Conservation (phyloP, 306 rosid genomes). For the Casuarina equisetifolia region DNA sequence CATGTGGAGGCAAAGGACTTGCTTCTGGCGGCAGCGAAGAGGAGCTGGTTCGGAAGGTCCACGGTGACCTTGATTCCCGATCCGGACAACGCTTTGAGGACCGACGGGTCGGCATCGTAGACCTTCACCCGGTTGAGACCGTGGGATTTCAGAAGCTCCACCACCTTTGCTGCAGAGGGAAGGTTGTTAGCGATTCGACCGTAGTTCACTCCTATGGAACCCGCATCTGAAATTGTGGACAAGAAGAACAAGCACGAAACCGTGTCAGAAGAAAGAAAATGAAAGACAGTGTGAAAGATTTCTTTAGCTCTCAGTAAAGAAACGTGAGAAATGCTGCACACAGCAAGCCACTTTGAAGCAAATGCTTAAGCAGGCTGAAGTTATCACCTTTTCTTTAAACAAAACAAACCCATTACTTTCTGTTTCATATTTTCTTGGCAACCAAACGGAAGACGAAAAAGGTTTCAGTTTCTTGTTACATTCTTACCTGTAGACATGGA, state of each 20-base stretch:
- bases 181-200: conserved; percentile 86
- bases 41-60: conserved; percentile 87
- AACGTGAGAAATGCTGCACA: not conserved
- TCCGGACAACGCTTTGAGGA: conserved; percentile 67
- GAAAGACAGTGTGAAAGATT: not conserved
- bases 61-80: conserved; percentile 77
- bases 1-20: conserved; percentile 69
- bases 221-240: conserved; percentile 54
- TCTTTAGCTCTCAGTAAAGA: not conserved
- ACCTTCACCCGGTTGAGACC: conserved; percentile 71
- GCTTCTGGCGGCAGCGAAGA: conserved; percentile 57
- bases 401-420: not conserved
- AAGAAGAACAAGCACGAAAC: not conserved
- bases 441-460: not conserved
- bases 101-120: conserved; percentile 88
- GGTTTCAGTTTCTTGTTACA: too few species aligned
- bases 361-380: not conserved
- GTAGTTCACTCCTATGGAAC: conserved; percentile 85
- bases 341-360: not conserved
- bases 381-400: not conserved
- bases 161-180: conserved; percentile 72
- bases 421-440: not conserved
- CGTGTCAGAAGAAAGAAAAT: not conserved
- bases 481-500: conserved; percentile 46
- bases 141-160: conserved; percentile 60